These are phyloP conservation scores for Spiromastix sp. DNA, from an alignment of 2,329 filamentous ascomycete species.

Conservation along the genomic window DNA sequence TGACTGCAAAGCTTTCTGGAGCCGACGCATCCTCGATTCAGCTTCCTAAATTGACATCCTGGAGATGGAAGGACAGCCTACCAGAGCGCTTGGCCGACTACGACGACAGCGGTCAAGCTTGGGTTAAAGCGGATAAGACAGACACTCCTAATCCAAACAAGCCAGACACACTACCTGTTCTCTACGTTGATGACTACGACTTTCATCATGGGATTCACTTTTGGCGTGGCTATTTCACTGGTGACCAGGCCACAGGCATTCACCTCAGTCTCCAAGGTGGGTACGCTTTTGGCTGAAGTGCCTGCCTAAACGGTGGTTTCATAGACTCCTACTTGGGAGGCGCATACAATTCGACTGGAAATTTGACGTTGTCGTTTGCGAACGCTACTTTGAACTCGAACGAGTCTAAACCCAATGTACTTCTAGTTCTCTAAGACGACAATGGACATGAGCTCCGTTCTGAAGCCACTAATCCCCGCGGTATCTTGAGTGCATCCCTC, in stretches of 20 bases:
- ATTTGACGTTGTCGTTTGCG: neutral
- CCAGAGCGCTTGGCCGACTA: constrained; percentile 57
- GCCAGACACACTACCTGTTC: constrained; percentile 49
- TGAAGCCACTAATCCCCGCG: neutral
- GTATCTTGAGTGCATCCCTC: neutral
- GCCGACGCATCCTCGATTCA: constrained; percentile 21
- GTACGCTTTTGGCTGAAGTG: constrained; percentile 16
- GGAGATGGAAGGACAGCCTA: constrained; percentile 61
- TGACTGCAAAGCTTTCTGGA: neutral
- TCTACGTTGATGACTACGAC: constrained; percentile 22
- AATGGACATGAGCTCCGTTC: neutral
- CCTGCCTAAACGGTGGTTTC: constrained; percentile 13
- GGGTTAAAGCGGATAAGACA: constrained; percentile 50
- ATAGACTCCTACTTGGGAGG: neutral
- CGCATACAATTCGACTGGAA: neutral
- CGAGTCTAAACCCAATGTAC: neutral
- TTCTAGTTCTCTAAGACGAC: neutral
- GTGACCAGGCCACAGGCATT: constrained; percentile 13
- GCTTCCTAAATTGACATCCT: constrained; percentile 50
- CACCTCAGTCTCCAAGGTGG: constrained; percentile 14
- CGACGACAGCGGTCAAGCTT: constrained; percentile 51
- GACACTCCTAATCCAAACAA: constrained; percentile 51
- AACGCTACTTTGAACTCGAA: neutral
- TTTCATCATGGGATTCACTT: constrained; percentile 19
- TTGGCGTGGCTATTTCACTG: constrained; percentile 19